phyloP scores from a whole-genome alignment of 2,329 filamentous ascomycete species.

The Chaetomiaceae sp. region DNA sequence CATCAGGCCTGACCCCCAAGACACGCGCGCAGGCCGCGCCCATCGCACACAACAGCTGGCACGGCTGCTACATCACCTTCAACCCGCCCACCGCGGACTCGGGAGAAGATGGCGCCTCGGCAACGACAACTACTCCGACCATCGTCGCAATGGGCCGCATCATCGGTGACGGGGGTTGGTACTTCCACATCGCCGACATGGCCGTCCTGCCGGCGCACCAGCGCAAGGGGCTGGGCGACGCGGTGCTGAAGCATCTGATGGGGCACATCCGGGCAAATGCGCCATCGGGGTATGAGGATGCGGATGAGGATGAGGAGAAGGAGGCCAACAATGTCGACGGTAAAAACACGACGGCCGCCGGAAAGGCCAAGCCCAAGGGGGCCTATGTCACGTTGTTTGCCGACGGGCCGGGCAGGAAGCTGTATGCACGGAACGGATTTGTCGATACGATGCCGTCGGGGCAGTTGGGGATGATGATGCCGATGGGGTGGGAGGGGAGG shows the following conservation, averaged over 20 bases:
- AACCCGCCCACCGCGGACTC: no score
- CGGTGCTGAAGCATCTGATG: constrained; percentile 40
- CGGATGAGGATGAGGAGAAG: no score
- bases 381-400: constrained; percentile 44
- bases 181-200: constrained; percentile 48
- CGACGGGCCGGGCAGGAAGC: constrained; percentile 38
- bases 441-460: constrained; percentile 31
- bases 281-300: no score
- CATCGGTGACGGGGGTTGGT: constrained; percentile 47
- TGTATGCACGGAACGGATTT: constrained; percentile 46
- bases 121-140: neutral
- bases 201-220: constrained; percentile 46
- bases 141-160: constrained; percentile 46
- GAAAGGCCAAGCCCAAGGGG: no score
- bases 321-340: no score
- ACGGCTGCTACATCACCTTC: constrained; percentile 37
- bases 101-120: no score
- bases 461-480: constrained; percentile 35
- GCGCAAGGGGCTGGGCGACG: constrained; percentile 42
- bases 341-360: no score
- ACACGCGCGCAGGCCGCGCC: constrained; percentile 34
- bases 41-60: constrained; percentile 37
- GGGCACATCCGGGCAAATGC: constrained; percentile 37
- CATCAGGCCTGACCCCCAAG: constrained; percentile 34
- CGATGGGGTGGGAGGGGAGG: constrained; percentile 5